These are phyloP conservation scores for Azolla pinnata DNA, from an alignment of 75 land plant species.

Conservation along the genomic window DNA sequence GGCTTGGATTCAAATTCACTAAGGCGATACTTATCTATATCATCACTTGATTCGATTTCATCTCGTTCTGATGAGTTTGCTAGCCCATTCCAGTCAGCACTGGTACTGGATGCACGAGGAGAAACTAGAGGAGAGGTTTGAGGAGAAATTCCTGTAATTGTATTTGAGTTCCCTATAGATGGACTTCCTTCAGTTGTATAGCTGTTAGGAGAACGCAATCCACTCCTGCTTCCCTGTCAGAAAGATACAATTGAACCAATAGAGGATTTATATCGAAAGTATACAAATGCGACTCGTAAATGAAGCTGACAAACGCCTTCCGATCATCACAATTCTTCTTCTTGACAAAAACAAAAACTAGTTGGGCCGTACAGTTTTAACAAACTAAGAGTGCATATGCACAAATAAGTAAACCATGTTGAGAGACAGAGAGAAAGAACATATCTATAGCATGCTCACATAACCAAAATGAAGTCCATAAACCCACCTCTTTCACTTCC, in stretches of 20 bases:
- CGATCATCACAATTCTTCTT: too few species aligned
- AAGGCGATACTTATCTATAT: not conserved
- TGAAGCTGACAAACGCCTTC: too few species aligned
- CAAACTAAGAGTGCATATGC: not conserved
- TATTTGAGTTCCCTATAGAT: not conserved
- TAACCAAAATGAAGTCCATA: not conserved
- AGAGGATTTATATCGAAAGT: not conserved
- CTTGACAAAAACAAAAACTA: not conserved
- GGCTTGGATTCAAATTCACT: not conserved
- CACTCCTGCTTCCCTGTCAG: not conserved
- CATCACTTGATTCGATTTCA: not conserved
- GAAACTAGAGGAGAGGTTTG: not conserved
- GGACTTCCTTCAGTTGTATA: not conserved
- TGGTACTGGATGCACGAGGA: not conserved
- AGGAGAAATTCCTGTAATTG: not conserved
- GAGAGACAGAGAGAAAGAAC: not conserved
- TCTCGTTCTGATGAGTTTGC: not conserved
- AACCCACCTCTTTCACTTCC: constrained; percentile 57
- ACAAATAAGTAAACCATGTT: not conserved
- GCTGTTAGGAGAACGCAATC: not conserved
- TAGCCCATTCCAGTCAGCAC: not conserved
- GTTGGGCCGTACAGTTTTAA: not conserved
- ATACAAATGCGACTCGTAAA: too few species aligned
- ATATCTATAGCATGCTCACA: not conserved
- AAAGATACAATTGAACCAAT: too few species aligned